A percentile compares a stretch with the other conserved stretches of the same genome.
Conservation (phyloP, 345 rosid species). For the Leavenworthia alabamica region DNA sequence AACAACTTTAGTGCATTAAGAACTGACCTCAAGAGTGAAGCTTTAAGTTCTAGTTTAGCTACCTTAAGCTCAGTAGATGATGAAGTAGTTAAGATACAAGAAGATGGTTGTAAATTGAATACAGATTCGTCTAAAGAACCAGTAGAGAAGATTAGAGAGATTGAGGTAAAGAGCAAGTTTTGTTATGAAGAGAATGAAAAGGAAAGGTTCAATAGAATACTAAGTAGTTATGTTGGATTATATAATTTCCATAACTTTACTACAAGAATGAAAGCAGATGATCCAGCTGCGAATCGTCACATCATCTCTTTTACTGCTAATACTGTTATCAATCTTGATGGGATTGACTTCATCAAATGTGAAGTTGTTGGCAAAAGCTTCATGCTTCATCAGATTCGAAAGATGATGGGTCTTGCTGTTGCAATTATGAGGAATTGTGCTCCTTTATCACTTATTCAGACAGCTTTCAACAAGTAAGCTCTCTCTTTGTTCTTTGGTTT, state of each 20-base stretch:
- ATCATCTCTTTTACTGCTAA: constrained; percentile 66
- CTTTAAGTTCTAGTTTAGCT: constrained; percentile 8
- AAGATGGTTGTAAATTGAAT: not conserved
- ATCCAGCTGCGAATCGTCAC: constrained; percentile 62
- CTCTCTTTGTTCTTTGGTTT: not conserved
- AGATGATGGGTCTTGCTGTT: constrained; percentile 90
- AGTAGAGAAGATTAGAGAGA: not conserved
- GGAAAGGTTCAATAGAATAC: constrained; percentile 68
- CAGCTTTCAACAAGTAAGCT: constrained; percentile 70
- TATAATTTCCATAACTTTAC: constrained; percentile 95
- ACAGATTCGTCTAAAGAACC: not conserved
- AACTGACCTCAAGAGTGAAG: constrained; percentile 12
- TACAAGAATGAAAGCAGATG: constrained; percentile 75
- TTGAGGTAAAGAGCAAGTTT: constrained; percentile 28
- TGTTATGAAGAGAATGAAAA: constrained; percentile 56
- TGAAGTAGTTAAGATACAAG: constrained; percentile 4
- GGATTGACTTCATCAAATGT: constrained; percentile 80
- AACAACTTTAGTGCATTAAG: no score
- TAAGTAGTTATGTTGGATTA: constrained; percentile 66
- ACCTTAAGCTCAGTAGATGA: constrained; percentile 5
- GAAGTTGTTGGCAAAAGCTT: constrained; percentile 92
- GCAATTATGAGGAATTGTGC: constrained; percentile 79
- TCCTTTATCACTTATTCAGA: constrained; percentile 51
- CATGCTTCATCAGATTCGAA: constrained; percentile 98
- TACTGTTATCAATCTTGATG: constrained; percentile 47